Conservation (phyloP, 257 asterid genomes). For the Solanum chiquidenum region DNA sequence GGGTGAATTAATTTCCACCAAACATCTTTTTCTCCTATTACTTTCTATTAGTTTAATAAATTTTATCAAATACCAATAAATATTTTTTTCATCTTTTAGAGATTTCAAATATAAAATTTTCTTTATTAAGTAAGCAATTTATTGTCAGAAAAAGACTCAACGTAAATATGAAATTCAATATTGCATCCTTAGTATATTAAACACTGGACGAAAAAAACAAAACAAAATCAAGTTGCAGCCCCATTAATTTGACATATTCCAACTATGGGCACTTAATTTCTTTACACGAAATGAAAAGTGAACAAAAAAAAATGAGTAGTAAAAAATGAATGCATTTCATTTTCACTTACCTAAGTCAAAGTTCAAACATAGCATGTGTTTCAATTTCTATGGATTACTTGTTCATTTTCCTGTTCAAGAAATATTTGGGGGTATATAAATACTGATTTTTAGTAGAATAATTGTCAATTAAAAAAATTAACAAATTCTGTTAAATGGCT, state of each 20-base stretch:
- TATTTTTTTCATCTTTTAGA: neutral
- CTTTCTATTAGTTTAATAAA: neutral
- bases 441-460: neutral
- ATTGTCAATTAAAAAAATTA: neutral
- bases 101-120: neutral
- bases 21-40: constrained; percentile 3
- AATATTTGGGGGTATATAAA: neutral
- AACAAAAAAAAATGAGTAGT: neutral
- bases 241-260: neutral
- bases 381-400: neutral
- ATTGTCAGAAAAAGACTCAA: neutral
- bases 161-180: neutral
- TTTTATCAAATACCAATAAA: neutral
- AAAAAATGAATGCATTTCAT: neutral
- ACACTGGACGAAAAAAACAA: neutral
- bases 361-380: neutral
- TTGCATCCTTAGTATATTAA: neutral
- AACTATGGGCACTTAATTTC: neutral
- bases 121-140: neutral
- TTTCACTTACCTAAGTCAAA: neutral
- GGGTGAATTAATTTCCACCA: constrained; percentile 26
- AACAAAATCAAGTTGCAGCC: constrained; percentile 20
- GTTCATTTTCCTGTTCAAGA: neutral
- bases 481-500: neutral
- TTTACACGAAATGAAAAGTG: constrained; percentile 3